Base-by-base conservation (phyloP, 495 filamentous ascomycete species). In the Penicillium macrosclerotiorum region DNA sequence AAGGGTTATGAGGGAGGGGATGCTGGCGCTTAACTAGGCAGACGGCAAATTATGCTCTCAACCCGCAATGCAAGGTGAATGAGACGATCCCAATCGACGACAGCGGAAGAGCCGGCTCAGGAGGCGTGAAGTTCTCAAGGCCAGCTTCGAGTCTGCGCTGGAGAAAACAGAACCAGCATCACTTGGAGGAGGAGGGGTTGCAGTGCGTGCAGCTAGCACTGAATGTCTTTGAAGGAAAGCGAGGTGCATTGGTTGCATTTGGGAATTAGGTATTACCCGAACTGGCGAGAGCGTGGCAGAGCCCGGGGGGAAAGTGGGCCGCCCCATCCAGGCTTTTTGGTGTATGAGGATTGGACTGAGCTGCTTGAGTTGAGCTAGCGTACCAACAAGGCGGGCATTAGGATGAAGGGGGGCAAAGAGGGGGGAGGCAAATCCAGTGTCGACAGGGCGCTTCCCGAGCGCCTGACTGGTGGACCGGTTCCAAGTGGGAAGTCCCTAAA, bases 11-110 rank as follows among this genome's bases (percentile, higher is more conserved):
- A 25, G 30, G 13, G 36, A 40, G 36, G 45, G 26, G 32, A 20
- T 13, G 33, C 13, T 31, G 25, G 32, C 48, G 48, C 42, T 51
- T 35, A 42, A 40, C 19, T 16, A 36, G 19, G 22, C 23, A 37
- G 23, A 32, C 31, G 33, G 37, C 22, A 38, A n/a, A 33, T 47
- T 47, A 52, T 47, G 32, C 19, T n/a, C n/a, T 47, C 43, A 31
- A 46, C 24, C 33, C 34, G 36, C 42, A 40, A 51, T 40, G 48
- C 48, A 51, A 51, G 41, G 48, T 18, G 30, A 45, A 33, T 20
- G 26, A 30, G 38, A 11, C 16, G 31, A 48, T 48, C 36, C 34
- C n/a, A n/a, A n/a, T n/a, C n/a, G n/a, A n/a, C n/a, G n/a, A n/a
- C n/a, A n/a, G n/a, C n/a, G n/a, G n/a, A n/a, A n/a, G n/a, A n/a